Conservation (phyloP, 148 eudicot genomes). For the Limonium bicolor region DNA sequence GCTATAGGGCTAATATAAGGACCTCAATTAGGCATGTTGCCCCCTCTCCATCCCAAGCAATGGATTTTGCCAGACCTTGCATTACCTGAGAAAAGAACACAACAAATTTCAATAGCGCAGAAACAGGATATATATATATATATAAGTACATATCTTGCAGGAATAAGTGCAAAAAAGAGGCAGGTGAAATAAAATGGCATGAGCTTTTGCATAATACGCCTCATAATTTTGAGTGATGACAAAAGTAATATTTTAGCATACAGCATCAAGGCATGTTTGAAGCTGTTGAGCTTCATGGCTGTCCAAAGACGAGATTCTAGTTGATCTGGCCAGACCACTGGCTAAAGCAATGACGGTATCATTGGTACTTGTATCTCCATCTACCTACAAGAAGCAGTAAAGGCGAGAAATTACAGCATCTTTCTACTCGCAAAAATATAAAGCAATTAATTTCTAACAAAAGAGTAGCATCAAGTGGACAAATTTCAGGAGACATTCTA, state of each 20-base stretch:
- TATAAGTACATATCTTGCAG: too few species aligned
- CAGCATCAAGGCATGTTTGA: conserved; percentile 89
- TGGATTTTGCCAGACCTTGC: conserved; percentile 98
- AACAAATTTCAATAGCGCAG: too few species aligned
- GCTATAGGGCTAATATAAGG: background rate
- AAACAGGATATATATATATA: too few species aligned
- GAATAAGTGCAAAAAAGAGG: too few species aligned
- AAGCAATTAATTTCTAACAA: too few species aligned
- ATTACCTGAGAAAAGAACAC: conserved; percentile 46
- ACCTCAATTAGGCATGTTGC: conserved; percentile 99
- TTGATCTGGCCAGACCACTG: conserved; percentile 77
- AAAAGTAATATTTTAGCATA: conserved; percentile 21
- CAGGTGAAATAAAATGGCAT: too few species aligned
- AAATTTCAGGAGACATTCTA: too few species aligned
- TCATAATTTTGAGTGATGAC: too few species aligned
- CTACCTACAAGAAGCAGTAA: conserved; percentile 61
- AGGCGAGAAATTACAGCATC: too few species aligned
- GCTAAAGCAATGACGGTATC: conserved; percentile 98
- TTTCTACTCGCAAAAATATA: too few species aligned
- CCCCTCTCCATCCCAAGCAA: conserved; percentile 99
- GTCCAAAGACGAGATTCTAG: conserved; percentile 34
- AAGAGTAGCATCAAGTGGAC: too few species aligned
- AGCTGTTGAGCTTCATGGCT: conserved; percentile 66
- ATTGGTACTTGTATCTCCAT: conserved; percentile 94
- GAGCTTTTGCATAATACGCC: too few species aligned